Evolutionary conservation across 2,329 filamentous ascomycete species (phyloP).

Genomic region (Neonectria ditissima): DNA sequence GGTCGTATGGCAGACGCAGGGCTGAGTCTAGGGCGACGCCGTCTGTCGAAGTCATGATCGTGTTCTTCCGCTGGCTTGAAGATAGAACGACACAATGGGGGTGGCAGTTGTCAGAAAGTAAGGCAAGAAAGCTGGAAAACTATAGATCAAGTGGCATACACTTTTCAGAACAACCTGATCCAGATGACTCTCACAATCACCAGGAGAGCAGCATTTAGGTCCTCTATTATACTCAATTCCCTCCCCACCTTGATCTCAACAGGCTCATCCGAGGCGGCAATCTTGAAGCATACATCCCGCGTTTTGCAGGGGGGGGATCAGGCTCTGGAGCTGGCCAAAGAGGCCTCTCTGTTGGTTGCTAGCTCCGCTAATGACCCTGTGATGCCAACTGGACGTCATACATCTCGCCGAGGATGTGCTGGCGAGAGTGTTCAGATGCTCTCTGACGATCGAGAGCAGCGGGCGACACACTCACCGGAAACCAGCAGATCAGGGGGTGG

Average conservation of each 20-base stretch:
- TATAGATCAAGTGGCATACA: not conserved
- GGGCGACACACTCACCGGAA: not conserved
- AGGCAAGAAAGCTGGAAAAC: not conserved
- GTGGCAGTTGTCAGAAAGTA: not conserved
- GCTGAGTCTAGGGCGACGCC: not conserved
- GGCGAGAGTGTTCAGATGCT: not conserved
- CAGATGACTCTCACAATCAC: not conserved
- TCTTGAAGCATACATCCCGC: not conserved
- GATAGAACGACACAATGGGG: not conserved
- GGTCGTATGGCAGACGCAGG: not conserved
- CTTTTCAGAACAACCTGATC: not conserved
- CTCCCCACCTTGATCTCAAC: not conserved
- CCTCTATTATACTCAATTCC: not conserved
- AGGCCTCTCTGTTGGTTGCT: not conserved
- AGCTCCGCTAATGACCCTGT: not conserved
- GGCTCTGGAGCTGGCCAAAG: not conserved
- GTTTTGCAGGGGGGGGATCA: not conserved
- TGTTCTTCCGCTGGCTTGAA: not conserved
- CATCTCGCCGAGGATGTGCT: slow-evolving; percentile 5
- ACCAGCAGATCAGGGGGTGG: not conserved
- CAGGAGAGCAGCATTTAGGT: not conserved
- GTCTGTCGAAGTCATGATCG: slow-evolving; percentile 4
- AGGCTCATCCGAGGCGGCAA: not conserved
- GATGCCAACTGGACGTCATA: not conserved
- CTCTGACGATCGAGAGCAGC: not conserved